phyloP scores from a whole-genome alignment of 768 basidiomycete species.

The Candolleomyces eurysporus region DNA sequence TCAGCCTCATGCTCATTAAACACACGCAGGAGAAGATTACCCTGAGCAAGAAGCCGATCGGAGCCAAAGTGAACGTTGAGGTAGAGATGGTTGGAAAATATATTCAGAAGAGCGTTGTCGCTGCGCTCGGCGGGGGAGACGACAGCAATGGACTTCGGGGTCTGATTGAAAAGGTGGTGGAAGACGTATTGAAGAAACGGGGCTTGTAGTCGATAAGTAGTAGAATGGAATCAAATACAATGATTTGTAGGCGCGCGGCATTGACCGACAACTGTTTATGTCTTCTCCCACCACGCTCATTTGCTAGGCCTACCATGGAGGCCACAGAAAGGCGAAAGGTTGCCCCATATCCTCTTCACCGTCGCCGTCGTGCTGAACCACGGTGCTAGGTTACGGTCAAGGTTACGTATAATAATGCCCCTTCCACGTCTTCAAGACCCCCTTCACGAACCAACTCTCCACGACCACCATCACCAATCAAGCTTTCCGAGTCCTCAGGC shows the following conservation, averaged over 20 bases:
- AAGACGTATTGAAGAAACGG: conserved; percentile 49
- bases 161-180: conserved; percentile 58
- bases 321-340: conserved; percentile 11
- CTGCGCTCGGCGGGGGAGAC: conserved; percentile 57
- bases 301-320: conserved; percentile 1
- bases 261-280: conserved; percentile 5
- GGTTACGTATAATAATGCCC: conserved; percentile 40
- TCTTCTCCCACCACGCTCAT: background rate
- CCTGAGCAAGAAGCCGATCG: conserved; percentile 68
- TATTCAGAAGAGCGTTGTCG: conserved; percentile 77
- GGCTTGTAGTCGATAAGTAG: conserved; percentile 25
- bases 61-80: conserved; percentile 90
- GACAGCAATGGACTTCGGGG: conserved; percentile 42
- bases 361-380: conserved; percentile 6
- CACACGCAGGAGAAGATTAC: conserved; percentile 92
- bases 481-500: conserved; percentile 22
- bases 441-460: conserved; percentile 29
- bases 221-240: conserved; percentile 1
- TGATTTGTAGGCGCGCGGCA: conserved; percentile 7
- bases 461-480: conserved; percentile 46
- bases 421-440: conserved; percentile 26
- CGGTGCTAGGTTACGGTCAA: conserved; percentile 51
- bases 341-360: background rate
- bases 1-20: conserved; percentile 92
- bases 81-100: conserved; percentile 95